Evolutionary conservation across 768 basidiomycete genomes (phyloP).

Genomic region (Rhodotorula babjevae): DNA sequence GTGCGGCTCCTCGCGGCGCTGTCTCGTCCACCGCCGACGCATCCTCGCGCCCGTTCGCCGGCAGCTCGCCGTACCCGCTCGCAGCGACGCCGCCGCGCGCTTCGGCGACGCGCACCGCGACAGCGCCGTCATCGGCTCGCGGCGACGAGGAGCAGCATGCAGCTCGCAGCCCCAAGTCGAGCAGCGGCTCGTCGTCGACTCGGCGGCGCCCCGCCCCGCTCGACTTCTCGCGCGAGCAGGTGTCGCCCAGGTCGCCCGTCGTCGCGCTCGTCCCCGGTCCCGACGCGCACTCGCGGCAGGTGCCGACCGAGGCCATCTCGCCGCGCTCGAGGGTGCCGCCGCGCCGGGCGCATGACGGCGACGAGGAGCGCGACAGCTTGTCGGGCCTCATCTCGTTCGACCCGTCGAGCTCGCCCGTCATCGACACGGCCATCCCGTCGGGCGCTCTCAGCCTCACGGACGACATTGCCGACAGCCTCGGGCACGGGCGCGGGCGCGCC

Average conservation of each 20-base stretch:
- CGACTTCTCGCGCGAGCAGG: slow-evolving; percentile 9
- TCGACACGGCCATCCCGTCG: slow-evolving; percentile 12
- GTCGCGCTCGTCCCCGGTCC: background rate
- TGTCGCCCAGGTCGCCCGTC: background rate
- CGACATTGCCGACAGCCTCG: background rate
- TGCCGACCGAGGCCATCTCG: background rate
- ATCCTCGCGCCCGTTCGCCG: background rate
- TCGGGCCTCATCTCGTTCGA: slow-evolving; percentile 10
- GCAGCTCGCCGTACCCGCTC: background rate
- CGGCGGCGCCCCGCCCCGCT: slow-evolving; percentile 27
- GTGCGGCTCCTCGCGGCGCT: background rate
- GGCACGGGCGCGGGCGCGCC: background rate
- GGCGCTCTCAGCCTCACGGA: background rate
- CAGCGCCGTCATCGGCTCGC: background rate
- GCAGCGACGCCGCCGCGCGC: background rate
- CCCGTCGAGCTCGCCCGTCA: slow-evolving; percentile 14
- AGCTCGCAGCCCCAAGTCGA: background rate
- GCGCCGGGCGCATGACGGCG: background rate
- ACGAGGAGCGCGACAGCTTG: slow-evolving; percentile 22
- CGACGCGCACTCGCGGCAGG: background rate
- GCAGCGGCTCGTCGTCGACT: slow-evolving; percentile 2
- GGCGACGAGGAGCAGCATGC: background rate
- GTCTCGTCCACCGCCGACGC: background rate
- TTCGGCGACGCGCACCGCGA: background rate
- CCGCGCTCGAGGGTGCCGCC: background rate